Evolutionary conservation across 306 rosid species (phyloP).

Genomic region (Vigna hirtella): DNA sequence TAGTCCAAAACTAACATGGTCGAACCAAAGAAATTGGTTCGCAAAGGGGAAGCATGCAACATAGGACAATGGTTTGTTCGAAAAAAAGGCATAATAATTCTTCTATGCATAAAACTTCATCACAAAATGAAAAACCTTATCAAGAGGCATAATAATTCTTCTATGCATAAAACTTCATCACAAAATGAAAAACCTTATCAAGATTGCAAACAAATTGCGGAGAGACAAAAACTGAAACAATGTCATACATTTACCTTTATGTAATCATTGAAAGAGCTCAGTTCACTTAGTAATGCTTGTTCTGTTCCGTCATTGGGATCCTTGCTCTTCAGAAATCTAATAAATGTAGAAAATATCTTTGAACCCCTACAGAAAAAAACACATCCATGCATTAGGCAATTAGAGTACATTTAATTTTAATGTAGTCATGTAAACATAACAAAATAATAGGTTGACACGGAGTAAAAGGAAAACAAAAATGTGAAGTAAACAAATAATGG

Average conservation of each 20-base stretch:
- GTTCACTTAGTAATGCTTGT: conserved; percentile 78
- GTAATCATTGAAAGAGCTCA: conserved; percentile 75
- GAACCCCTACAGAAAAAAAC: conserved; percentile 68
- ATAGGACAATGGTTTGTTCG: neutral
- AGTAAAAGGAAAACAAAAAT: neutral
- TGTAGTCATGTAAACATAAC: no score
- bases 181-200: neutral
- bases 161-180: no score
- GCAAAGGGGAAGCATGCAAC: conserved; percentile 14
- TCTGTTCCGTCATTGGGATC: conserved; percentile 85
- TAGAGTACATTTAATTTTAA: no score
- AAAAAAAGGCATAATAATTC: no score
- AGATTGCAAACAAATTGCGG: conserved; percentile 30
- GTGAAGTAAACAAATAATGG: neutral
- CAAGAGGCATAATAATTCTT: no score
- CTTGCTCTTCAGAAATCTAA: conserved; percentile 95
- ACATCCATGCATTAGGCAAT: no score
- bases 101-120: no score
- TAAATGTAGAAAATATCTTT: conserved; percentile 88
- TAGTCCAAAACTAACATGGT: conserved; percentile 19
- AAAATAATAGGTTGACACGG: neutral
- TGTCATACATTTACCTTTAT: conserved; percentile 81
- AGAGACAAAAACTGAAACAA: conserved; percentile 22
- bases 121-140: no score
- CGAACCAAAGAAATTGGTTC: neutral